A percentile compares a stretch with the other conserved stretches of the same genome.
phyloP scores from a whole-genome alignment of 23 red algal genomes.

The Gracilaria vermiculophylla region DNA sequence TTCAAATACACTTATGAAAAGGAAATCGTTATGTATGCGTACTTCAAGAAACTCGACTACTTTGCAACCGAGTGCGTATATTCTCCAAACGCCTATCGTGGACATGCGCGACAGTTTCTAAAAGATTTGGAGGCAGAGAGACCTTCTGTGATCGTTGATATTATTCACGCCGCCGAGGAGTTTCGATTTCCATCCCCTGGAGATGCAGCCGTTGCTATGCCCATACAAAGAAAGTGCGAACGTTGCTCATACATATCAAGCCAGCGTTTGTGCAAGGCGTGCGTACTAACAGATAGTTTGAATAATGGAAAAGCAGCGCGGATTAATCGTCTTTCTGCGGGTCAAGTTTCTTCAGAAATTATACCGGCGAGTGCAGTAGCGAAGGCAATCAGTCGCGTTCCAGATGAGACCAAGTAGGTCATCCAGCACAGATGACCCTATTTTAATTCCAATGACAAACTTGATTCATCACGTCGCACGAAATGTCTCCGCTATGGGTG shows the following conservation, averaged over 20 bases:
- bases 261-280: conserved; percentile 97
- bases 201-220: conserved; percentile 9
- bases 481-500: not conserved
- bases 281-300: conserved; percentile 80
- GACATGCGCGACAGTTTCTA: conserved; percentile 79
- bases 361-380: not conserved
- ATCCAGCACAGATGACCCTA: not conserved
- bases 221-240: conserved; percentile 51
- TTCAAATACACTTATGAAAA: conserved; percentile 96
- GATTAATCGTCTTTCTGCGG: conserved; percentile 4
- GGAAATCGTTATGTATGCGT: conserved; percentile 99
- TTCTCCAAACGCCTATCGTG: conserved; percentile 91
- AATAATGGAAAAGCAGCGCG: conserved; percentile 59
- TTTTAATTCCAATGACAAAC: not conserved
- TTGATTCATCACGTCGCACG: not conserved
- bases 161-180: conserved; percentile 65
- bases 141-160: conserved; percentile 82
- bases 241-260: conserved; percentile 84
- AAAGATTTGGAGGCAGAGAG: conserved; percentile 88
- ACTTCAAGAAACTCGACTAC: conserved; percentile 93
- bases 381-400: not conserved
- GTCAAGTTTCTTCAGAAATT: not conserved
- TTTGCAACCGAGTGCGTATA: conserved; percentile 99
- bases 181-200: conserved; percentile 46
- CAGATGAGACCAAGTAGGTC: not conserved